phyloP scores from a whole-genome alignment of 495 filamentous ascomycete genomes.

The Aspergillus mulundensis region DNA sequence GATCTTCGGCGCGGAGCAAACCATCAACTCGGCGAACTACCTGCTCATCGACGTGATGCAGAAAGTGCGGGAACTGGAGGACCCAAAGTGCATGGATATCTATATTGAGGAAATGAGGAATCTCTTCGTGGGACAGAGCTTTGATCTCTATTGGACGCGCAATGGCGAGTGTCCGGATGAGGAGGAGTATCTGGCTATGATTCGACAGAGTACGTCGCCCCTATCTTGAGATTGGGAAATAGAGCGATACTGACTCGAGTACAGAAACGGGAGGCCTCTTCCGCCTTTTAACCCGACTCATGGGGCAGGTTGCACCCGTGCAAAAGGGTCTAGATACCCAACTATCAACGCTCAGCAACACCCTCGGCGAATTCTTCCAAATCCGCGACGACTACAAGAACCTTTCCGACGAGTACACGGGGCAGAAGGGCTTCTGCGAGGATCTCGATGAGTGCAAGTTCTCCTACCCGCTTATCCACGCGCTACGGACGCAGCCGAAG shows the following conservation, averaged over 20 bases:
- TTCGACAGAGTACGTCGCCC: constrained; percentile 20
- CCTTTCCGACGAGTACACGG: constrained; percentile 24
- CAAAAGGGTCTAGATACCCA: constrained; percentile 3
- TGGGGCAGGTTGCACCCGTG: constrained; percentile 17
- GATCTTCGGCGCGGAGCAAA: constrained; percentile 37
- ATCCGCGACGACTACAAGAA: constrained; percentile 41
- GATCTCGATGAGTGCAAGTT: constrained; percentile 39
- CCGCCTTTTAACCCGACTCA: constrained; percentile 26
- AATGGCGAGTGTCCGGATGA: constrained; percentile 23
- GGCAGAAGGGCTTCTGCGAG: constrained; percentile 36
- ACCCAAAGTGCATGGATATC: constrained; percentile 21
- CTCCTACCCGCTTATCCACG: constrained; percentile 32
- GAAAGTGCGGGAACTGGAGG: constrained; percentile 31
- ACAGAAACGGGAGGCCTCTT: constrained; percentile 41
- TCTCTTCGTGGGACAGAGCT: constrained; percentile 32
- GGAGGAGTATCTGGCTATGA: constrained; percentile 33
- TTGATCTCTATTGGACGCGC: constrained; percentile 36
- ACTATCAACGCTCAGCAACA: constrained; percentile 7
- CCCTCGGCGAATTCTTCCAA: constrained; percentile 34
- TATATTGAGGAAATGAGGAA: constrained; percentile 26
- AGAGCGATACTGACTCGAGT: background rate
- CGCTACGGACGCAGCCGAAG: background rate
- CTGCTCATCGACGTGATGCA: constrained; percentile 77
- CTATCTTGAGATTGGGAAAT: too few relatives aligned
- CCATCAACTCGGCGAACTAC: constrained; percentile 51